phyloP scores from a whole-genome alignment of 148 eudicot species.

The Rhododendron simsii region DNA sequence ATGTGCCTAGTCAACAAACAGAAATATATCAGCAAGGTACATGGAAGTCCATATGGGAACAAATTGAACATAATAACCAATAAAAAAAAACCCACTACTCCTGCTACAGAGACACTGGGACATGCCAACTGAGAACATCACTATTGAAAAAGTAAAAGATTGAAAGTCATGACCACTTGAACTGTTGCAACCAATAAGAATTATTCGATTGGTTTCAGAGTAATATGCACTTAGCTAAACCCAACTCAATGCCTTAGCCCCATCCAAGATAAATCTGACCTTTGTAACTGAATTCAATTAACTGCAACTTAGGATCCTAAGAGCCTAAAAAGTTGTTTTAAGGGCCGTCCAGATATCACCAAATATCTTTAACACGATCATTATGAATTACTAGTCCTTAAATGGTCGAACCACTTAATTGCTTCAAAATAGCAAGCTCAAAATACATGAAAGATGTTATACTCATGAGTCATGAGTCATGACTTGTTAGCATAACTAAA shows the following conservation, averaged over 20 bases:
- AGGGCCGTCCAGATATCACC: neutral
- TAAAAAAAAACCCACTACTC: neutral
- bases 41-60: neutral
- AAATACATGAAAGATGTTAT: neutral
- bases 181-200: neutral
- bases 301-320: neutral
- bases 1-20: slow-evolving; percentile 37
- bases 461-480: neutral
- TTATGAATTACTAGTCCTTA: neutral
- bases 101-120: neutral
- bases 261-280: neutral
- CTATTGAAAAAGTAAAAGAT: neutral
- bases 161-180: neutral
- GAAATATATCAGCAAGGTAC: slow-evolving; percentile 9
- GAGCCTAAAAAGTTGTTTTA: neutral
- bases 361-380: neutral
- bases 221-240: neutral
- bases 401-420: neutral
- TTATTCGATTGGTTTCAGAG: neutral
- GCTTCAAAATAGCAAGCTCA: neutral
- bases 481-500: neutral
- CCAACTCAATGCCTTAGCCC: neutral
- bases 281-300: neutral
- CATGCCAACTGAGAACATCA: neutral
- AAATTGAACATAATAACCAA: neutral